Evolutionary conservation across 768 basidiomycete species (phyloP).

Genomic region (Suillus americanus): DNA sequence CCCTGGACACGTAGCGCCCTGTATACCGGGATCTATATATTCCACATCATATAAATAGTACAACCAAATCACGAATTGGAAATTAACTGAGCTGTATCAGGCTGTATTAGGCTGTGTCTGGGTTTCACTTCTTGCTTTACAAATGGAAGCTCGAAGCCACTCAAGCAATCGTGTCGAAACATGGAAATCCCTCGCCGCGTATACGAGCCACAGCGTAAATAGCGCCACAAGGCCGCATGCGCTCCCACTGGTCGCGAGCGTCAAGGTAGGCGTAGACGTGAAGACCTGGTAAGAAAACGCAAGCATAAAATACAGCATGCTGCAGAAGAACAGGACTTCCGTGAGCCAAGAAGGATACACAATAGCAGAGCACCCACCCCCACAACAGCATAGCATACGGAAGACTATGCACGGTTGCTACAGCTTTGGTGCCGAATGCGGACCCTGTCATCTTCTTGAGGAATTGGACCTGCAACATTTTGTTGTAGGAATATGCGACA

Average conservation of each 20-base stretch:
- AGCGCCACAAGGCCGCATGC: slow-evolving; percentile 18
- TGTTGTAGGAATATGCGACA: background rate
- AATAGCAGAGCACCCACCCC: slow-evolving; percentile 38
- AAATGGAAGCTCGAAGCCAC: background rate
- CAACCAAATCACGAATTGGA: background rate
- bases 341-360: background rate
- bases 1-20: background rate
- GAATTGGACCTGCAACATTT: background rate
- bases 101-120: background rate
- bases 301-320: slow-evolving; percentile 26
- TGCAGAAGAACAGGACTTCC: slow-evolving; percentile 7
- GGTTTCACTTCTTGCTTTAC: background rate
- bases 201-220: slow-evolving; percentile 20
- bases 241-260: slow-evolving; percentile 17
- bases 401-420: slow-evolving; percentile 48
- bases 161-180: background rate
- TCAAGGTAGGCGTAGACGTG: slow-evolving; percentile 10
- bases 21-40: background rate
- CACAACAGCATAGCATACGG: slow-evolving; percentile 53
- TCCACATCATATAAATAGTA: background rate
- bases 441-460: slow-evolving; percentile 3
- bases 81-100: background rate
- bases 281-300: slow-evolving; percentile 27
- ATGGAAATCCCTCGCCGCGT: slow-evolving; percentile 1
- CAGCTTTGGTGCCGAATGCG: slow-evolving; percentile 38